Base-by-base conservation (phyloP, 345 rosid species). In the Atalantia buxifolia region DNA sequence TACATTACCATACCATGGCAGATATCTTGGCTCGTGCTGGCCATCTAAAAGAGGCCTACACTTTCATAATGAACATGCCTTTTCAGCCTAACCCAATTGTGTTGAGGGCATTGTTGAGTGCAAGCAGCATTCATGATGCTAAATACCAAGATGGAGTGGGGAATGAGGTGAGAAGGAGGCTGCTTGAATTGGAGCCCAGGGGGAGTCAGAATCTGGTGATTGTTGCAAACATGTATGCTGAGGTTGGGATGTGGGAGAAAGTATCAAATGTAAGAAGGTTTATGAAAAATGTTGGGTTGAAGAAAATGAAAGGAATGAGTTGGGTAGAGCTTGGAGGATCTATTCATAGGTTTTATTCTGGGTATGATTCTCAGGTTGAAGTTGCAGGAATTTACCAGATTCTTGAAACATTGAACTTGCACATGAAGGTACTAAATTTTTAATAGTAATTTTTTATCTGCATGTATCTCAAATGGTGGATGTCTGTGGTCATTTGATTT, bases 11-110 rank as follows among this genome's bases (percentile, higher is more conserved):
- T 78, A 92, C 93, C 63, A 90, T 92, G 90, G 90, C 88, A 0
- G 99, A 96, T 81, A 80, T 88, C 33, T 77, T 96, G 80, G 90
- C 89, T 53, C 93, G 97, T 74, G 93, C 94, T 64, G 98, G 98
- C n/a, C 76, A 69, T 71, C 79, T 92, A 56, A 80, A 78, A 36
- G 94, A 95, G 72, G 97, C 97, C 2, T 92, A 84, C 72, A 36
- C 73, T 24, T 89, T 90, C 69, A 86, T 91, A 64, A 80, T 42
- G 66, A 75, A 80, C 35, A 80, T 91, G 87, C 92, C 97, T 74
- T 27, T 83, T 35, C 82, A 83, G 79, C 90, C 94, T 18, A 91
- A 90, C 71, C 86, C 95, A 0, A 76, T 90, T 63, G 84, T 93
- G 56, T 92, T 90, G 93, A 88, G 97, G 80, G 88, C 98, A 5